phyloP scores from a whole-genome alignment of 345 rosid species.

The Erucastrum elatum region DNA sequence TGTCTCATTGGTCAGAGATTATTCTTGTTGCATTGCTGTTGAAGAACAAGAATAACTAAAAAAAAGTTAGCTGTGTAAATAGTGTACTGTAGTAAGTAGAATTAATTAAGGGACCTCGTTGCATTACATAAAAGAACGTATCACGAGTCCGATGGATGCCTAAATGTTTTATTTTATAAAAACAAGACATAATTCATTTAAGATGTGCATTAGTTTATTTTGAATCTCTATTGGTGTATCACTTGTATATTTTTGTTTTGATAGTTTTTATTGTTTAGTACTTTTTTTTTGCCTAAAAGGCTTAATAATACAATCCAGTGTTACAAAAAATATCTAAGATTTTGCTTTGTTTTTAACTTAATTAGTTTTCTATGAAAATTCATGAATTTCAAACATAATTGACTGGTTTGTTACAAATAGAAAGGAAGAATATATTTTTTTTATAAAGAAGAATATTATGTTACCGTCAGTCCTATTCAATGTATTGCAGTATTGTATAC shows the following conservation, averaged over 20 bases:
- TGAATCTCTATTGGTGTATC: no score
- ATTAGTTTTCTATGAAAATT: neutral
- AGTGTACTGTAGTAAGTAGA: neutral
- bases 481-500: neutral
- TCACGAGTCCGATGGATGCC: neutral
- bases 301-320: no score
- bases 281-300: no score
- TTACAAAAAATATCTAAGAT: no score
- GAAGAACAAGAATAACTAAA: neutral
- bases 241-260: no score
- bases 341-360: neutral
- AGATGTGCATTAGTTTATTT: no score
- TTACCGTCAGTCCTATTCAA: neutral
- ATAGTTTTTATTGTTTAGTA: no score
- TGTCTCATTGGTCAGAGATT: slow-evolving; percentile 15
- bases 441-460: neutral
- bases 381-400: neutral
- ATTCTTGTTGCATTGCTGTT: neutral
- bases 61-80: neutral
- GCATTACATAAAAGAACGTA: neutral
- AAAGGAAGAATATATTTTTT: no score
- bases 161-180: neutral
- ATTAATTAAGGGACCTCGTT: neutral
- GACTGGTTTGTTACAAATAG: no score
- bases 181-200: neutral